Evolutionary conservation across 1,284 basidiomycete species (phyloP), one percentile per base, ranked within the genome.

Genomic region (Rhizopogon parksii): DNA sequence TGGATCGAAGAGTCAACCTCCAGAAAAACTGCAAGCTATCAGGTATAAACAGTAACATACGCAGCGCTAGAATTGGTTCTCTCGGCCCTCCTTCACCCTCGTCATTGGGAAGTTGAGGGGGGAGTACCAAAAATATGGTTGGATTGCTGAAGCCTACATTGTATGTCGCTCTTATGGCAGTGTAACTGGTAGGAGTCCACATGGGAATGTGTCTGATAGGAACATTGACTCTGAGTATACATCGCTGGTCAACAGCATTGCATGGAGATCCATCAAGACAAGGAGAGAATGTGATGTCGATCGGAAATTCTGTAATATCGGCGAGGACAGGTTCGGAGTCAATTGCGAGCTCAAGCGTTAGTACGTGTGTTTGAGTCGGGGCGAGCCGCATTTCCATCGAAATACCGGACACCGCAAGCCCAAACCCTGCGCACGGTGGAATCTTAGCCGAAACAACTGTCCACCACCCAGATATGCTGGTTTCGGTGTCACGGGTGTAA

Each of bases 21-120:
- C 15, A 15, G 19, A 25, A 12, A 27, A n/a, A 19, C n/a, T 30
- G 30, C 12, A 12, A 21, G 6, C 17, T 11, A 36, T 35, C 24
- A n/a, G n/a, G n/a, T n/a, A 21, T 36, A 40, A 36, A 11, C 0
- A 34, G 15, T 15, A 2, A 74, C 80, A 57, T 56, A 88, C 86
- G 86, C 34, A 91, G 69, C 1, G 83, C 85, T 25, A 92, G 63
- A n/a, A 91, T 73, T 0, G 84, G 80, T 9, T 80, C 64, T 72
- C 50, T 62, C 45, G 60, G 57, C 12, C n/a, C 30, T 15, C 24
- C 35, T 30, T 45, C 51, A 27, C 58, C 54, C 48, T 34, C 14
- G 37, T 55, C 8, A 57, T 52, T 54, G 0, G 58, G 56, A 19
- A 65, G 47, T 34, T 55, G 58, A 2, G 87, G 86, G 2, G 85